Evolutionary conservation across 257 asterid genomes (phyloP).

Genomic region (Scutellaria baicalensis): DNA sequence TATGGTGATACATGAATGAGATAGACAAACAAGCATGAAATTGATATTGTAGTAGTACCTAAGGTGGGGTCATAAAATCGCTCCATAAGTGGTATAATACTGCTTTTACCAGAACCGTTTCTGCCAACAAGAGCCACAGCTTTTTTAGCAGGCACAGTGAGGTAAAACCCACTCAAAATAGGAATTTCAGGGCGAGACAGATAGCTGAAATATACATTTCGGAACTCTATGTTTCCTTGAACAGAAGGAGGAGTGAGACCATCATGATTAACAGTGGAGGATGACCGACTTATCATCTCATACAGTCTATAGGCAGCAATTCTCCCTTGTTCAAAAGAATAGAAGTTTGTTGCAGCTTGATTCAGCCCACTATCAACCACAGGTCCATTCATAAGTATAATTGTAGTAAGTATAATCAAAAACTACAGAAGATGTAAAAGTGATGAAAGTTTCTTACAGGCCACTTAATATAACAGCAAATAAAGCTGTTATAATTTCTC

Average conservation of each 20-base stretch:
- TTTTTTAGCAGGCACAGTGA: conserved; percentile 95
- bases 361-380: conserved; percentile 74
- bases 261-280: conserved; percentile 71
- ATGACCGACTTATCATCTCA: conserved; percentile 95
- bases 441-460: conserved; percentile 67
- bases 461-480: conserved; percentile 98
- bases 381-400: conserved; percentile 1
- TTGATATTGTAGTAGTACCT: conserved; percentile 37
- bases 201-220: conserved; percentile 97
- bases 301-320: conserved; percentile 96
- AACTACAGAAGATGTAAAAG: conserved; percentile 7
- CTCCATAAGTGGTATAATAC: conserved; percentile 98
- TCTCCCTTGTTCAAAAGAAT: conserved; percentile 98
- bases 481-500: conserved; percentile 83
- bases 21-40: conserved; percentile 2
- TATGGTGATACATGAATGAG: conserved; percentile 1
- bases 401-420: not conserved
- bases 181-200: conserved; percentile 99
- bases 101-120: conserved; percentile 99
- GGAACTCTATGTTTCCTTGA: conserved; percentile 97
- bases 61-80: conserved; percentile 98
- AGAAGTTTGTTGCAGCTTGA: conserved; percentile 99
- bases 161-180: conserved; percentile 96
- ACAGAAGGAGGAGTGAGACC: conserved; percentile 78
- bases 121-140: conserved; percentile 99